phyloP scores from a whole-genome alignment of 129 eudicot genomes.

The Gnaphalium uliginosum region DNA sequence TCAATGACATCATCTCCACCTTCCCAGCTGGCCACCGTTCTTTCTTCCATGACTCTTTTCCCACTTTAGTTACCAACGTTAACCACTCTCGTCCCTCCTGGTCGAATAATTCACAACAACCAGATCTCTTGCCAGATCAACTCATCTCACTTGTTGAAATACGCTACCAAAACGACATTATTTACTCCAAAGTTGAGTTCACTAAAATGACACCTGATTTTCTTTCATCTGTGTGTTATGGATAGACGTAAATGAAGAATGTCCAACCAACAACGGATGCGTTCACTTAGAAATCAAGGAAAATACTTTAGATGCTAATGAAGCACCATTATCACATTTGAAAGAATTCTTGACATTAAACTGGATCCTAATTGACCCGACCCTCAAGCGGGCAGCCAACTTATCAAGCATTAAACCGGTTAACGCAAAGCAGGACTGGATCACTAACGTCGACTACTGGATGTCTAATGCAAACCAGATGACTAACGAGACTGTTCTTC shows the following conservation, averaged over 20 bases:
- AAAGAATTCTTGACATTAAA: too few relatives aligned
- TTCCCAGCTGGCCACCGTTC: conserved; percentile 29
- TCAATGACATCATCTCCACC: conserved; percentile 6
- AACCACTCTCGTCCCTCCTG: background rate
- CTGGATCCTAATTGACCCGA: background rate
- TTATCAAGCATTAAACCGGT: background rate
- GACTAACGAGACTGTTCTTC: too few relatives aligned
- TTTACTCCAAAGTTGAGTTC: conserved; percentile 8
- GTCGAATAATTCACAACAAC: background rate
- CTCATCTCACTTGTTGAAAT: conserved; percentile 14
- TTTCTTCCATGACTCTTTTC: conserved; percentile 19
- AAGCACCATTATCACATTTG: too few relatives aligned
- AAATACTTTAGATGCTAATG: too few relatives aligned
- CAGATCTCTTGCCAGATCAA: background rate
- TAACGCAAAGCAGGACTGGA: background rate
- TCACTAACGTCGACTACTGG: background rate
- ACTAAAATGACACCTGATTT: background rate
- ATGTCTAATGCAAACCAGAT: too few relatives aligned
- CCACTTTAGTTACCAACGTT: background rate
- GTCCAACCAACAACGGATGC: too few relatives aligned
- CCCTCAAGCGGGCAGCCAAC: background rate
- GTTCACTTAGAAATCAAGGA: too few relatives aligned
- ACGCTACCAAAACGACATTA: conserved; percentile 14
- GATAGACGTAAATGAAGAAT: background rate
- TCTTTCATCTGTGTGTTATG: background rate